These are phyloP conservation scores for Hypoxylon perforatum DNA, from an alignment of 495 filamentous ascomycete genomes.

Conservation along the genomic window DNA sequence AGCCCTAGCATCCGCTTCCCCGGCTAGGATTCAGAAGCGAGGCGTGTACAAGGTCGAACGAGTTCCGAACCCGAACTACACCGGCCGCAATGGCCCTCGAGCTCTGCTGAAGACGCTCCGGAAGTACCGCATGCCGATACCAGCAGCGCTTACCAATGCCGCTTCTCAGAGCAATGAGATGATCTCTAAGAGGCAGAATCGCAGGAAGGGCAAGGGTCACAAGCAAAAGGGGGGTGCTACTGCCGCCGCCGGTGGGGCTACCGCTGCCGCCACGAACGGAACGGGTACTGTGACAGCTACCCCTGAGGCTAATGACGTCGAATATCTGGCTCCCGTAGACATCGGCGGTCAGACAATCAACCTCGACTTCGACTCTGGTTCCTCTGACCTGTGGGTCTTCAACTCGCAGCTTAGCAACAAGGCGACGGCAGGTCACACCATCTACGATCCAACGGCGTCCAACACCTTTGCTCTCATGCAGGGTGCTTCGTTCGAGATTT, in stretches of 20 bases:
- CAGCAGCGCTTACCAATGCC: conserved; percentile 52
- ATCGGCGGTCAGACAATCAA: conserved; percentile 80
- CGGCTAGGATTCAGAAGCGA: conserved; percentile 52
- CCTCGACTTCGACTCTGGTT: conserved; percentile 87
- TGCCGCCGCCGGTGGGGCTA: conserved; percentile 6
- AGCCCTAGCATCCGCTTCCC: conserved; percentile 55
- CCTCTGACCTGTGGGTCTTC: conserved; percentile 87
- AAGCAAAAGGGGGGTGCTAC: background rate
- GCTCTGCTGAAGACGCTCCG: conserved; percentile 70
- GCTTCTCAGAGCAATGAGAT: conserved; percentile 46
- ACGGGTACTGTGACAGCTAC: conserved; percentile 69
- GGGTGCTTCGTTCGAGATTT: conserved; percentile 68
- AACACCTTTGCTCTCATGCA: conserved; percentile 58
- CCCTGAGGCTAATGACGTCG: conserved; percentile 70
- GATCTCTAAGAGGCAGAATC: conserved; percentile 41
- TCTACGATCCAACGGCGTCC: conserved; percentile 73
- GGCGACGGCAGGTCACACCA: conserved; percentile 61
- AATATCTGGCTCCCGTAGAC: conserved; percentile 76
- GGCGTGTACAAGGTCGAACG: conserved; percentile 70
- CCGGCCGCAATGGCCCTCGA: conserved; percentile 62
- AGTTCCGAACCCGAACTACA: conserved; percentile 63
- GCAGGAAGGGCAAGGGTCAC: conserved; percentile 29
- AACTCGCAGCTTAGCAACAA: conserved; percentile 67
- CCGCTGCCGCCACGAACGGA: conserved; percentile 41
- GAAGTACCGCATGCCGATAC: conserved; percentile 69